Conservation (phyloP, 192 early-diverging fungal species). For the Mortierella antarctica region DNA sequence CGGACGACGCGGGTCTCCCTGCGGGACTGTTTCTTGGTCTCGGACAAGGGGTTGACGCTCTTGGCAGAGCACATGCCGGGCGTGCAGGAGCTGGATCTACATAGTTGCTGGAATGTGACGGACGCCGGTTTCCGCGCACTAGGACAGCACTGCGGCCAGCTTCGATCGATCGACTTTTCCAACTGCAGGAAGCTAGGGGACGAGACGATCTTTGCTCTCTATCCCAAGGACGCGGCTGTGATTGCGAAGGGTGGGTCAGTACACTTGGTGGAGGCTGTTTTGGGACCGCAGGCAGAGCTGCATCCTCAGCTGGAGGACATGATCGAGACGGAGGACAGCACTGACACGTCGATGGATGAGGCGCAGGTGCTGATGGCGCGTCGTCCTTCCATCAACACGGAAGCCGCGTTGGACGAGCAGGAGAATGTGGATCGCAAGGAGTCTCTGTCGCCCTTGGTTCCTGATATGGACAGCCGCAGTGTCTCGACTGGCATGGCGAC, state of each 20-base stretch:
- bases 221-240: constrained; percentile 52
- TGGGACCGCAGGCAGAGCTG: neutral
- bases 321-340: neutral
- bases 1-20: constrained; percentile 52
- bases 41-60: constrained; percentile 64
- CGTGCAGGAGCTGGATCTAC: constrained; percentile 64
- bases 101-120: constrained; percentile 78
- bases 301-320: constrained; percentile 7
- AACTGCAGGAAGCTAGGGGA: constrained; percentile 86
- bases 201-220: constrained; percentile 62
- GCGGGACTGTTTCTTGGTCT: constrained; percentile 77
- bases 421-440: neutral
- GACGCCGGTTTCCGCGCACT: constrained; percentile 67
- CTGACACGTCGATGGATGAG: constrained; percentile 34
- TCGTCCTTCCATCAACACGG: constrained; percentile 14
- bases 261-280: constrained; percentile 11
- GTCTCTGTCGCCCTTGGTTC: neutral
- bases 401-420: neutral
- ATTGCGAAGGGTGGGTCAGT: neutral
- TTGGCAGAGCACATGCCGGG: constrained; percentile 55
- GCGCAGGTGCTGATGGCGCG: constrained; percentile 3
- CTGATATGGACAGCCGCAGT: constrained; percentile 5
- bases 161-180: constrained; percentile 72
- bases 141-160: constrained; percentile 54
- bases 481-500: neutral